Base-by-base conservation (phyloP, 163 green algal genomes). In the Trebouxiophyceae sp. region DNA sequence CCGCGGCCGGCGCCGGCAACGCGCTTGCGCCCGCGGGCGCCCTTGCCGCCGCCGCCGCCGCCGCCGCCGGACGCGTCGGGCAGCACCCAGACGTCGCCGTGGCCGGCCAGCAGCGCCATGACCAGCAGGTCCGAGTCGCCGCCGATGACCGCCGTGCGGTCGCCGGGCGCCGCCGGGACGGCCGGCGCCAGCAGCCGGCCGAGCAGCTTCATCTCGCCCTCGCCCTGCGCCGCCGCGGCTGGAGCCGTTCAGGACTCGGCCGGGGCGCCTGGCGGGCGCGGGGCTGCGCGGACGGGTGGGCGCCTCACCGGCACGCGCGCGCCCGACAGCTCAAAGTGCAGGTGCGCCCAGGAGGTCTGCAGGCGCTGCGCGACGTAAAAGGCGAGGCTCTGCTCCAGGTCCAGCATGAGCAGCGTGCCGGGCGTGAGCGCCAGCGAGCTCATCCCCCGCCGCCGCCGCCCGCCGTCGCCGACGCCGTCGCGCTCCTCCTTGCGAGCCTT, bases 201-300 rank as follows among this genome's bases (percentile, higher is more conserved):
- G 27, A 96, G 50, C 5, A 95, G 87, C 75, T 96, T 96, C n/a
- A 92, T 71, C 75, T 96, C 89, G 2, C 88, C 89, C 76, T 96
- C 89, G 20, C 89, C 89, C 78, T 87, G 71, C 26, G 78, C 7
- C 6, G 12, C 19, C 27, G 30, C n/a, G n/a, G n/a, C n/a, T n/a
- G n/a, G n/a, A n/a, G n/a, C n/a, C n/a, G n/a, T n/a, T n/a, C n/a
- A n/a, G n/a, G n/a, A n/a, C n/a, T n/a, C n/a, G n/a, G n/a, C n/a
- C n/a, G n/a, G n/a, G n/a, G n/a, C n/a, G n/a, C n/a, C n/a, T n/a
- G n/a, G n/a, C n/a, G n/a, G 19, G 4, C 19, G 44, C 44, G 12
- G 44, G 44, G 44, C 12, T 54, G 44, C 44, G 12, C 44, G 12
- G 44, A 54, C 19, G n/a, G n/a, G 7, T 27, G 22, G 22, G 23